Conservation (phyloP, 2,329 filamentous ascomycete genomes). For the Fusarium denticulatum region DNA sequence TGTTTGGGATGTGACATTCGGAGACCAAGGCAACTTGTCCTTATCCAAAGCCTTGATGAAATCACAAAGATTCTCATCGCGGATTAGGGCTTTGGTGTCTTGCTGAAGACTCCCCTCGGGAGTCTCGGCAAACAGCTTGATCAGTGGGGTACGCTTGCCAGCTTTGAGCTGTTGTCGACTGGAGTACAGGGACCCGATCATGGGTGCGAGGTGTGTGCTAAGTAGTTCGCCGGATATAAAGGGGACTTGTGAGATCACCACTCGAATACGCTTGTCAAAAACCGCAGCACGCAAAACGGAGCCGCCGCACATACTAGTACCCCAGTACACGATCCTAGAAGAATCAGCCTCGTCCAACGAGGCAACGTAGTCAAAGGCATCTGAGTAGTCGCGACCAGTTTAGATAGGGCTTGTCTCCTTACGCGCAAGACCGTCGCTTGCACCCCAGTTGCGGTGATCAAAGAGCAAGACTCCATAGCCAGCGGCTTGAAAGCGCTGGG, state of each 20-base stretch:
- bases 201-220: not conserved
- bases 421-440: not conserved
- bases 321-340: not conserved
- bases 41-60: not conserved
- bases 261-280: not conserved
- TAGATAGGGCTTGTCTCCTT: not conserved
- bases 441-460: not conserved
- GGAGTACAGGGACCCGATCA: not conserved
- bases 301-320: not conserved
- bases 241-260: not conserved
- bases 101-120: not conserved
- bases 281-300: not conserved
- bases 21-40: not conserved
- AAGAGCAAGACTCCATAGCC: not conserved
- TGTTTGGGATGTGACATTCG: not conserved
- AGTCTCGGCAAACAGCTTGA: not conserved
- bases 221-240: not conserved
- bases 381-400: not conserved
- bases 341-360: not conserved
- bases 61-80: not conserved
- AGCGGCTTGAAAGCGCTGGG: not conserved
- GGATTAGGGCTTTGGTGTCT: not conserved
- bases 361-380: not conserved
- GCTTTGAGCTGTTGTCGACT: not conserved
- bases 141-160: not conserved